A percentile compares a stretch with the other conserved stretches of the same genome.
Conservation (phyloP, 1,284 basidiomycete genomes). For the Xanthoconium separans region DNA sequence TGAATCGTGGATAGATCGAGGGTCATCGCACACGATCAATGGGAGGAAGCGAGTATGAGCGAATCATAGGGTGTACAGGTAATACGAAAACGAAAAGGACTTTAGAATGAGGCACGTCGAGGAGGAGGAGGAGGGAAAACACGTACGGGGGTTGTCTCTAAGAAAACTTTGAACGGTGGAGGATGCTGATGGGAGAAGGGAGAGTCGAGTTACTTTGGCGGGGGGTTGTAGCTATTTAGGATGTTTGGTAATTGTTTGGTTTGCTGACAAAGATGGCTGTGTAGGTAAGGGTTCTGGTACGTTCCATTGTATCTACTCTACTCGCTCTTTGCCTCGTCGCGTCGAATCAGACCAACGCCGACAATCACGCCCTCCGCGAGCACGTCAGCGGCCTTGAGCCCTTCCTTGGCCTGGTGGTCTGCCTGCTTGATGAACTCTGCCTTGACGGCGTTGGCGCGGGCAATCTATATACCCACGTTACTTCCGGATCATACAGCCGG, state of each 20-base stretch:
- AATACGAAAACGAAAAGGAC: neutral
- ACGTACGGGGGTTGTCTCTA: slow-evolving; percentile 27
- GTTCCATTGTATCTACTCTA: too few relatives aligned
- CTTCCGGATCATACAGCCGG: slow-evolving; percentile 8
- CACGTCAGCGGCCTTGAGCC: slow-evolving; percentile 70
- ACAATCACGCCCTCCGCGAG: slow-evolving; percentile 74
- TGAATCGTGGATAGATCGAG: slow-evolving; percentile 31
- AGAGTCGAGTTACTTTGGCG: slow-evolving; percentile 33
- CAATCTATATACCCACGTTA: slow-evolving; percentile 49
- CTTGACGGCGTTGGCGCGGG: slow-evolving; percentile 72
- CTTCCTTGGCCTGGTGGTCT: slow-evolving; percentile 64
- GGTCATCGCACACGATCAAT: slow-evolving; percentile 45
- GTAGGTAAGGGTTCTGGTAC: neutral
- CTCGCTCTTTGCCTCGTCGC: slow-evolving; percentile 26
- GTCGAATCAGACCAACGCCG: slow-evolving; percentile 70
- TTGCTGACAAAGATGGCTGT: slow-evolving; percentile 31
- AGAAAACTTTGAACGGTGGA: slow-evolving; percentile 4
- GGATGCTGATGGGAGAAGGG: slow-evolving; percentile 51
- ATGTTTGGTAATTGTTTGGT: slow-evolving; percentile 45
- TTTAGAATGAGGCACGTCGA: neutral
- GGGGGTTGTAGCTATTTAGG: slow-evolving; percentile 43
- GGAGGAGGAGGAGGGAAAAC: neutral
- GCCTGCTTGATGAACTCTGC: slow-evolving; percentile 72
- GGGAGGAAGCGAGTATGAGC: neutral
- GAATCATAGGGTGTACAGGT: neutral